phyloP scores from a whole-genome alignment of 805 yeast species.

The Wickerhamiella siamensis region DNA sequence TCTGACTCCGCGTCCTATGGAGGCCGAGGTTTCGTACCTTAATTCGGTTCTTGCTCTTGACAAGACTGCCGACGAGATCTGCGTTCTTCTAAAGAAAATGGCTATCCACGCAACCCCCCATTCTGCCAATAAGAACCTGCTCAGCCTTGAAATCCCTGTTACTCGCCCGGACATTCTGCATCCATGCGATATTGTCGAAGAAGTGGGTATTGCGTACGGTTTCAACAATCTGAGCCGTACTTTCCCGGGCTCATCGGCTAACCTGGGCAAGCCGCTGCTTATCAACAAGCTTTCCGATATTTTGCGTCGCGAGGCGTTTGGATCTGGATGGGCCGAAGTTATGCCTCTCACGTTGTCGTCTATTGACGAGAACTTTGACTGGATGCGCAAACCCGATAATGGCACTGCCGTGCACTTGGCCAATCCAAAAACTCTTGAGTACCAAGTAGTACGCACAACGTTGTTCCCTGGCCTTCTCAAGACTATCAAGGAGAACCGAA shows the following conservation, averaged over 20 bases:
- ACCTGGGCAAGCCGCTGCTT: conserved; percentile 76
- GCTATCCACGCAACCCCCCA: conserved; percentile 52
- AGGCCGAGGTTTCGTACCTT: conserved; percentile 70
- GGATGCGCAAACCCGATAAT: conserved; percentile 61
- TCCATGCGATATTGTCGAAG: conserved; percentile 97
- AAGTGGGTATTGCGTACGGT: conserved; percentile 93
- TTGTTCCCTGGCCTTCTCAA: conserved; percentile 88
- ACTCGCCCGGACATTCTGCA: conserved; percentile 94
- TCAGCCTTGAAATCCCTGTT: conserved; percentile 68
- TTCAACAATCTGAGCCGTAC: conserved; percentile 76
- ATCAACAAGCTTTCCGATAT: conserved; percentile 85
- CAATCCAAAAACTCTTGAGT: conserved; percentile 92
- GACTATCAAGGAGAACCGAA: conserved; percentile 90
- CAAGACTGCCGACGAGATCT: conserved; percentile 52
- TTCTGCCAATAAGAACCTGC: conserved; percentile 31
- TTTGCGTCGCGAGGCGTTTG: conserved; percentile 77
- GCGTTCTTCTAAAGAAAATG: conserved; percentile 62
- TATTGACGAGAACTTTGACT: conserved; percentile 91
- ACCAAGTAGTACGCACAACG: conserved; percentile 94
- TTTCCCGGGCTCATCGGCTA: conserved; percentile 61
- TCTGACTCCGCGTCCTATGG: conserved; percentile 48
- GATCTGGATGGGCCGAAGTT: conserved; percentile 92
- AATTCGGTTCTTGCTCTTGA: conserved; percentile 86
- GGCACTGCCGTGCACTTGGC: conserved; percentile 67
- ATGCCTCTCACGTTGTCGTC: conserved; percentile 92